Evolutionary conservation across 257 asterid genomes (phyloP).

Genomic region (Forsythia viridissima): DNA sequence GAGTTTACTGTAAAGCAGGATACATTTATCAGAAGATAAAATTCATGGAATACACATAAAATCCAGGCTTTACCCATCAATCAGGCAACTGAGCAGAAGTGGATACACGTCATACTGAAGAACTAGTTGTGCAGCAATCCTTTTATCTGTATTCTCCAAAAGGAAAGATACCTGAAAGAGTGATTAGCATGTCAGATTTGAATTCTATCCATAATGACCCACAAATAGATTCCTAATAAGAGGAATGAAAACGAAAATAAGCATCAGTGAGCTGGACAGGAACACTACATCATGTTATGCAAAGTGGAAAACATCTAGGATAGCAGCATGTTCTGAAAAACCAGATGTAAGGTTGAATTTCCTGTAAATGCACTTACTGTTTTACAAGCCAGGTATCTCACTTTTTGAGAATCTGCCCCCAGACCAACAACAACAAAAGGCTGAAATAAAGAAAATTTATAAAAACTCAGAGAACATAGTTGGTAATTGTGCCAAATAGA

Average conservation of each 20-base stretch:
- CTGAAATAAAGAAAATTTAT: conserved; percentile 46
- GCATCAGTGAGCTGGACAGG: background rate
- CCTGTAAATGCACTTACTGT: conserved; percentile 48
- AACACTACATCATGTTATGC: background rate
- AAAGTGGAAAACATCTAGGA: background rate
- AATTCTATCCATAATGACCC: conserved; percentile 14
- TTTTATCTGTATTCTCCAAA: conserved; percentile 60
- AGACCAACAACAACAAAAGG: conserved; percentile 77
- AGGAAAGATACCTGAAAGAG: conserved; percentile 69
- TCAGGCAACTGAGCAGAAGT: conserved; percentile 80
- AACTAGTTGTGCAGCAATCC: conserved; percentile 53
- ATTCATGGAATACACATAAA: conserved; percentile 10
- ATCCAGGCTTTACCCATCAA: conserved; percentile 64
- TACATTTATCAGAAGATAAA: background rate
- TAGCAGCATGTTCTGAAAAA: conserved; percentile 4
- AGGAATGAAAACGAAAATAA: background rate
- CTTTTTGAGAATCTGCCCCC: conserved; percentile 77
- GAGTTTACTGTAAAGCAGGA: conserved; percentile 7
- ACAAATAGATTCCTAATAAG: background rate
- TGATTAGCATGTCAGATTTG: conserved; percentile 16
- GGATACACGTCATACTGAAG: conserved; percentile 59
- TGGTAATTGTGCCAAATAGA: background rate
- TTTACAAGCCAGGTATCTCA: conserved; percentile 73
- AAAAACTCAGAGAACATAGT: conserved; percentile 15
- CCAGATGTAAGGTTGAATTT: background rate